Conservation (phyloP, 2,329 filamentous ascomycete species). For the Tetracladium maxilliforme region DNA sequence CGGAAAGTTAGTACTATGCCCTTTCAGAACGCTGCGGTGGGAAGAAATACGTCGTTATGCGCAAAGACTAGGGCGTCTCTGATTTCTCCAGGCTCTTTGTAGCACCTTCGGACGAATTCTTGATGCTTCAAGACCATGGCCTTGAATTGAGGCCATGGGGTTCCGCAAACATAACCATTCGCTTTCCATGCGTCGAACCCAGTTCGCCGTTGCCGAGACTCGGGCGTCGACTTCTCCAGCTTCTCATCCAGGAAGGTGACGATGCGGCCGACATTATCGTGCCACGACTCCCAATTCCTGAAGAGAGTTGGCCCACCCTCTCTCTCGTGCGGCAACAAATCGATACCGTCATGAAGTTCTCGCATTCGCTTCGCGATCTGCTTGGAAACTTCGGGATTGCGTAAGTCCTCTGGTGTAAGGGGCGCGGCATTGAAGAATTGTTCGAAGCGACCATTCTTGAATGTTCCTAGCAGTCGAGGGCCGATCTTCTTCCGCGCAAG, state of each 20-base stretch:
- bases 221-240: constrained; percentile 12
- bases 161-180: constrained; percentile 66
- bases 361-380: constrained; percentile 97
- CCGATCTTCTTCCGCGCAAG: constrained; percentile 88
- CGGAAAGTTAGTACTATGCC: constrained; percentile 2
- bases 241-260: constrained; percentile 26
- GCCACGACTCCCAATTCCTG: constrained; percentile 73
- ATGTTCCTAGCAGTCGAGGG: constrained; percentile 79
- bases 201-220: too few species aligned
- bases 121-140: constrained; percentile 65
- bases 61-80: constrained; percentile 75
- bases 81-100: constrained; percentile 51
- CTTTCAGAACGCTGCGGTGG: constrained; percentile 3
- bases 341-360: constrained; percentile 87
- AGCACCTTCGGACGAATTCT: constrained; percentile 54
- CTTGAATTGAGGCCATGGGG: constrained; percentile 69
- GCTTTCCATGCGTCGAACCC: constrained; percentile 51
- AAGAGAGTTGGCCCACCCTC: constrained; percentile 71
- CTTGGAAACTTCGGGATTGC: constrained; percentile 67
- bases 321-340: constrained; percentile 65
- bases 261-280: constrained; percentile 39
- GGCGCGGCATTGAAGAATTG: constrained; percentile 81
- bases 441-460: constrained; percentile 89
- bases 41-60: constrained; percentile 75
- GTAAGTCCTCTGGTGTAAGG: constrained; percentile 62